Base-by-base conservation (phyloP, 352 stramenopile species). In the Globisporangium irregulare region DNA sequence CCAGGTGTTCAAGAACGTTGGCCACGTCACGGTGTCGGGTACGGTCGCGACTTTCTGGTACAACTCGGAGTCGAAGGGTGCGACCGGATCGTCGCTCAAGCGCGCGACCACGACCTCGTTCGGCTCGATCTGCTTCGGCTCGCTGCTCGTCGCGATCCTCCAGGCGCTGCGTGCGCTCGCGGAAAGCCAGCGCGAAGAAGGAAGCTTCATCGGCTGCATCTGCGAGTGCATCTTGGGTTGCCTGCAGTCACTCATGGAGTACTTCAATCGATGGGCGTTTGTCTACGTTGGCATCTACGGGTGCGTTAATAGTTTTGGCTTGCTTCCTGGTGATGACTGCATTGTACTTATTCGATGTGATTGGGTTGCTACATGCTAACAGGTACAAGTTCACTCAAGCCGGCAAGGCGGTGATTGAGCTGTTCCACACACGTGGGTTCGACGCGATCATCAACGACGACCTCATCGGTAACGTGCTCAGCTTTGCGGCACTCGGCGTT, bases 21-120 rank as follows among this genome's bases (percentile, higher is more conserved):
- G 93, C n/a, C 92, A 98, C 71, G 94, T 89, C 1, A 98, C 93
- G 18, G 89, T 98, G 6, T 87, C 93, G 1, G 96, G 95, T 24
- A 97, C 92, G 0, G 91, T 98, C 18, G 94, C 89, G n/a, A 98
- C 92, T 5, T 99, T 97, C 82, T 99, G 96, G 96, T 98, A 97
- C 82, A 84, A 85, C 51, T 56, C 89, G 15, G 88, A 98, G 61
- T 96, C 94, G 34, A 73, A 71, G 4, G 86, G 82, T n/a, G 90
- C 92, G 7, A 95, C 97, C 2, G 83, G 79, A 56, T 84, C 91
- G 55, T 92, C 86, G 1, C 76, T 98, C 27, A 80, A 86, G 66
- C 87, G 94, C 41, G 84, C 82, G 43, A 92, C 82, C 27, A 98
- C 94, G 9, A 97, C 89, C 8, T 97, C 94, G 62, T 97, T 98